These are phyloP conservation scores for Mucor saturninus DNA, from an alignment of 371 early-diverging fungal species.

Conservation along the genomic window DNA sequence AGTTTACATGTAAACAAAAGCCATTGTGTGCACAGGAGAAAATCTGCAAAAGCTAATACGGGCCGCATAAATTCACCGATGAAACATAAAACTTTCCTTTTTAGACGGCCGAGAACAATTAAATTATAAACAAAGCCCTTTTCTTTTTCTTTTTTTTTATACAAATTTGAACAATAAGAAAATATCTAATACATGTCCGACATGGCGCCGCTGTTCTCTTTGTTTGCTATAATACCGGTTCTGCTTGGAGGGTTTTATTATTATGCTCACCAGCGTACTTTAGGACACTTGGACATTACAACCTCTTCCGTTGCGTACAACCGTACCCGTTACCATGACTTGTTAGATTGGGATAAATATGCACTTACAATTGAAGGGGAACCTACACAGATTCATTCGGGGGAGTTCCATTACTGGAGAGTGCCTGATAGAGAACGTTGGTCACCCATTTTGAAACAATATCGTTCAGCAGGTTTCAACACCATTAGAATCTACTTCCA, in stretches of 20 bases:
- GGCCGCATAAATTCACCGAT: background rate
- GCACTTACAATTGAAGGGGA: slow-evolving; percentile 66
- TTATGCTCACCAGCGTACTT: slow-evolving; percentile 52
- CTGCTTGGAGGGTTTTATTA: slow-evolving; percentile 40
- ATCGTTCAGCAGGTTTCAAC: slow-evolving; percentile 76
- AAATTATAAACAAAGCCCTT: background rate
- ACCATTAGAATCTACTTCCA: slow-evolving; percentile 89
- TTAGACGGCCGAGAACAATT: no score
- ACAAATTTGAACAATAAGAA: background rate
- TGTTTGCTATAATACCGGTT: slow-evolving; percentile 47
- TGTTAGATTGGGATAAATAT: slow-evolving; percentile 70
- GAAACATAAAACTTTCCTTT: no score
- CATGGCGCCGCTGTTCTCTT: slow-evolving; percentile 44
- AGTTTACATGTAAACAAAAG: no score
- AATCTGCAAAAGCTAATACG: no score
- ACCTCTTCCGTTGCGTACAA: slow-evolving; percentile 65
- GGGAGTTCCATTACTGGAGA: slow-evolving; percentile 86
- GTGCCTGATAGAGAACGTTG: slow-evolving; percentile 70
- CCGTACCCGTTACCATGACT: slow-evolving; percentile 48
- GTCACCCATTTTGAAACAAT: slow-evolving; percentile 65
- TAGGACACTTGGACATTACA: slow-evolving; percentile 56
- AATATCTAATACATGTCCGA: slow-evolving; percentile 29
- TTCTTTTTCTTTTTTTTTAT: background rate
- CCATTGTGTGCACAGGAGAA: no score
- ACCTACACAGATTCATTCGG: slow-evolving; percentile 65